Conservation (phyloP, 352 stramenopile species). For the Saprolegnia parasitica region DNA sequence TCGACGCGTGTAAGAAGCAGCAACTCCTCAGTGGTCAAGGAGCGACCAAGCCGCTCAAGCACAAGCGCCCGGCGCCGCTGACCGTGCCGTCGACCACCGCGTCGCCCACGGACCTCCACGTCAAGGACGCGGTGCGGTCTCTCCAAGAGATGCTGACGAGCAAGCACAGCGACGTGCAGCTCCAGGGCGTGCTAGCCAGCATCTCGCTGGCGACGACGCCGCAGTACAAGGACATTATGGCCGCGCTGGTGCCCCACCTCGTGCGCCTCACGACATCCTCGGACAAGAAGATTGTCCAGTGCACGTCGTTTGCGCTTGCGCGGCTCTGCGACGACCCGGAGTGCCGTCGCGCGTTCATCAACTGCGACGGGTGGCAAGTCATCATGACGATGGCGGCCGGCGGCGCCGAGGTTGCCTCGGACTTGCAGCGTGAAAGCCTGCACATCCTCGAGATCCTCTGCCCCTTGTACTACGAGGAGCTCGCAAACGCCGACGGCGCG, state of each 20-base stretch:
- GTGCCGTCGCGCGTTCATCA: conserved; percentile 75
- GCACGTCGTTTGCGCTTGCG: conserved; percentile 68
- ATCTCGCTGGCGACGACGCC: conserved; percentile 64
- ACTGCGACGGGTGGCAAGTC: conserved; percentile 78
- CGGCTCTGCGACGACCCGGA: conserved; percentile 79
- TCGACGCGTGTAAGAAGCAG: conserved; percentile 66
- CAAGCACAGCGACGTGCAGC: conserved; percentile 70
- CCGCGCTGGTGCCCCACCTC: conserved; percentile 58
- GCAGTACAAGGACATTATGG: conserved; percentile 38
- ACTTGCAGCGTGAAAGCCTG: conserved; percentile 80
- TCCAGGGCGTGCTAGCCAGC: conserved; percentile 73
- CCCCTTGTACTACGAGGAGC: conserved; percentile 72
- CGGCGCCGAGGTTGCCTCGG: conserved; percentile 49
- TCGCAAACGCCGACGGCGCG: conserved; percentile 59
- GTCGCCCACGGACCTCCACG: conserved; percentile 38
- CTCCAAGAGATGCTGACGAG: conserved; percentile 70
- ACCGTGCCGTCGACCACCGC: conserved; percentile 46
- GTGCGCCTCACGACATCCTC: conserved; percentile 60
- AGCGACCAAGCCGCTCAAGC: conserved; percentile 30
- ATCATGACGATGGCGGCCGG: conserved; percentile 72
- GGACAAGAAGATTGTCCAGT: conserved; percentile 49
- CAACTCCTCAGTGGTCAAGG: conserved; percentile 64
- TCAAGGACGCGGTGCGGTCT: conserved; percentile 33
- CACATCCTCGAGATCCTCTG: conserved; percentile 83
- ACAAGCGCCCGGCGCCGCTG: conserved; percentile 55